Evolutionary conservation across 805 yeast species (phyloP).

Genomic region (Schwanniomyces vanrijiae): DNA sequence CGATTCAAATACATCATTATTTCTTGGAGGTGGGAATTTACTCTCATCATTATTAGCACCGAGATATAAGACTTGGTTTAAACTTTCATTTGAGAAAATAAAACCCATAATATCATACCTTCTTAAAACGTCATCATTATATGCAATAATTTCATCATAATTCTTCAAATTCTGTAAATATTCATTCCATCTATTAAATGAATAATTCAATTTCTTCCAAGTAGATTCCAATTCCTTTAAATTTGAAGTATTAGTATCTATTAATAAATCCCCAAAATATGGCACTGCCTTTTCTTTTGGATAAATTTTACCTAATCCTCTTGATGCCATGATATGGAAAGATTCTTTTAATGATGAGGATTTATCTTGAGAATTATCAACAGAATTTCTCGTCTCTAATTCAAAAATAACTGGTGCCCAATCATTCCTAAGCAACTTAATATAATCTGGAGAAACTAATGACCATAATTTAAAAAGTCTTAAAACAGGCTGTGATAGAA

Average conservation of each 20-base stretch:
- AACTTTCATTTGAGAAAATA: conserved; percentile 43
- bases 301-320: conserved; percentile 77
- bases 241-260: conserved; percentile 39
- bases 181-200: conserved; percentile 82
- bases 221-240: conserved; percentile 61
- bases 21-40: conserved; percentile 17
- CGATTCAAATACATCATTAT: conserved; percentile 4
- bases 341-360: conserved; percentile 36
- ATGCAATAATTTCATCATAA: conserved; percentile 37
- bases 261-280: conserved; percentile 82
- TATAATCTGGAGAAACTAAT: conserved; percentile 55
- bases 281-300: conserved; percentile 81
- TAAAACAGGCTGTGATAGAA: conserved; percentile 80
- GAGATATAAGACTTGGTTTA: conserved; percentile 41
- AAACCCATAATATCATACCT: conserved; percentile 43
- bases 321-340: conserved; percentile 79
- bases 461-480: conserved; percentile 78
- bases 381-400: conserved; percentile 59
- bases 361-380: conserved; percentile 3
- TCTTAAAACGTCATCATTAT: conserved; percentile 40
- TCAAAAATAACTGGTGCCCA: conserved; percentile 96
- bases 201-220: conserved; percentile 65
- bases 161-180: conserved; percentile 54
- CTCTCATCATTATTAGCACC: conserved; percentile 36
- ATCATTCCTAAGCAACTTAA: conserved; percentile 66